Base-by-base conservation (phyloP, 441 rosid species). In the Adansonia grandidieri region DNA sequence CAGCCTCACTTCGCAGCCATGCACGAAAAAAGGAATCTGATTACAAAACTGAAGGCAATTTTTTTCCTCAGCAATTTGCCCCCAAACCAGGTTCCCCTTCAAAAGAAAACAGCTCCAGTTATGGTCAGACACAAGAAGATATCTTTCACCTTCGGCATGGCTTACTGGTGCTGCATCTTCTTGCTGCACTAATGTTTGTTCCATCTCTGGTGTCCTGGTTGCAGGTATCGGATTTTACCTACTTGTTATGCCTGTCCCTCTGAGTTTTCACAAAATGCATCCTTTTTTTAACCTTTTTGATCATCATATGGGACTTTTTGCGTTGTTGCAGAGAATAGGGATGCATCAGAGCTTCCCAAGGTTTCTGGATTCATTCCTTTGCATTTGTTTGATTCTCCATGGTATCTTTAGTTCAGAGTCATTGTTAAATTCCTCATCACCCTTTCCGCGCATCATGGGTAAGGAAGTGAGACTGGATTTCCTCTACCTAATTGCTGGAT, bases 121-220 rank as follows among this genome's bases (percentile, higher is more conserved):
- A 88, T 71, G 83, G 86, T 56, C 98, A 92, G 83, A 88, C 97
- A 14, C 99, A 94, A 84, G 77, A 91, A 79, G 99, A 96, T 83
- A 84, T 83, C 80, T 96, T 96, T 85, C 89, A 91, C 87, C 95
- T 89, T 78, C 86, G 75, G 73, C 98, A 96, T 84, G 97, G 98
- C 81, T 78, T 93, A 84, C 85, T 94, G 76, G 81, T 91, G 60
- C 87, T 96, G 76, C 98, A 94, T 89, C 86, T 96, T 79, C 87
- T 94, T 76, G 91, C 94, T 24, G 76, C 93, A 61, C 84, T 93
- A 78, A 94, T 96, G 99, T 90, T 96, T 73, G 92, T 84, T 61
- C 99, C 99, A 64, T 93, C 99, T 51, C 88, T 96, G 45, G 86
- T 84, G 11, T 97, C 99, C 67, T 94, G 97, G 98, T 84, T 91